phyloP scores from a whole-genome alignment of 2,329 filamentous ascomycete genomes.

The Mariannaea sp. region DNA sequence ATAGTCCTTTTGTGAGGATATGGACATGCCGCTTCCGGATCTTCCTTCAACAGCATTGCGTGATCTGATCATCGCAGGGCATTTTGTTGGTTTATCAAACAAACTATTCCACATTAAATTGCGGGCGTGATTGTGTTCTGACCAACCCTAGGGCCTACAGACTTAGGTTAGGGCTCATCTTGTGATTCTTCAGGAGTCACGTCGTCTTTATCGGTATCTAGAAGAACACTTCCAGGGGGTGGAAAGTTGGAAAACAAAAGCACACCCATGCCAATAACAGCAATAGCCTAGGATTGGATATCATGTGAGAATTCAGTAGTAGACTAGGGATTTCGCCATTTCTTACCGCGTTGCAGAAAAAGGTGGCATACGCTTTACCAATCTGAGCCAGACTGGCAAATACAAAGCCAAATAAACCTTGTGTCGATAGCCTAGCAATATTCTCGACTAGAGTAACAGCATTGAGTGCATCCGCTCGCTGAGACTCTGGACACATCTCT shows the following conservation, averaged over 20 bases:
- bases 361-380: constrained; percentile 65
- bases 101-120: too few species aligned
- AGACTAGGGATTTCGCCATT: neutral
- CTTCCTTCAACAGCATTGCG: too few species aligned
- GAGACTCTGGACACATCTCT: constrained; percentile 66
- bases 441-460: constrained; percentile 74
- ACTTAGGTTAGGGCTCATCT: neutral
- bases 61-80: too few species aligned
- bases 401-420: constrained; percentile 68
- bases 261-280: constrained; percentile 51
- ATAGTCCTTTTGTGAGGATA: too few species aligned
- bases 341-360: constrained; percentile 68
- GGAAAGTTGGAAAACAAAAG: constrained; percentile 51
- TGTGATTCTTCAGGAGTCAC: neutral
- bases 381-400: constrained; percentile 67
- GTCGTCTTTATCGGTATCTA: constrained; percentile 34
- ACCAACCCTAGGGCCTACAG: too few species aligned
- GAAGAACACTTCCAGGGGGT: constrained; percentile 42
- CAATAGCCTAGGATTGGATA: constrained; percentile 51
- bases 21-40: too few species aligned
- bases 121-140: too few species aligned
- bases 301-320: constrained; percentile 18
- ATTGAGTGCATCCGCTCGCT: constrained; percentile 69
- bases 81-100: too few species aligned
- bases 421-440: constrained; percentile 66